phyloP scores from a whole-genome alignment of 208 protist species.

The Trypanosoma caninum region DNA sequence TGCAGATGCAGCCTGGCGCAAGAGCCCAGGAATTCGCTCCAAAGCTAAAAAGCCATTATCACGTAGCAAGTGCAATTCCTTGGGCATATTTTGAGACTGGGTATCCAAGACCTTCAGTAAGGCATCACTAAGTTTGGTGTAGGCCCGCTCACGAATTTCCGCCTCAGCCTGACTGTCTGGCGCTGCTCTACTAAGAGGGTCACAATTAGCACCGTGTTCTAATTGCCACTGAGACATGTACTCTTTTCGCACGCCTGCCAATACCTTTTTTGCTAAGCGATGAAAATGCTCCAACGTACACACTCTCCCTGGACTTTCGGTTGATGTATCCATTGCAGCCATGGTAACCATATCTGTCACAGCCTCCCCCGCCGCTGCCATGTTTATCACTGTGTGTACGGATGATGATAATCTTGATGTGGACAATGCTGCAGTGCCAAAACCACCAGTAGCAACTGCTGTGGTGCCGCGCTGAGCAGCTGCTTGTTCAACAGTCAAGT shows the following conservation, averaged over 20 bases:
- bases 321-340: conserved; percentile 6
- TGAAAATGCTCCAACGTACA: conserved; percentile 83
- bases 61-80: conserved; percentile 45
- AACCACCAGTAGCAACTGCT: too few species aligned
- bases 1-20: conserved; percentile 47
- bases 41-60: conserved; percentile 70
- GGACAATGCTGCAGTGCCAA: too few species aligned
- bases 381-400: neutral
- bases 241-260: conserved; percentile 65
- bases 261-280: conserved; percentile 59
- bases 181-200: neutral
- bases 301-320: conserved; percentile 40
- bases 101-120: conserved; percentile 58
- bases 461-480: conserved; percentile 26
- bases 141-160: conserved; percentile 59
- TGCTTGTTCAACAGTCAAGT: conserved; percentile 52
- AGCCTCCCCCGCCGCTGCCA: neutral
- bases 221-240: conserved; percentile 19
- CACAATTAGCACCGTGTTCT: conserved; percentile 1
- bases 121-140: conserved; percentile 61
- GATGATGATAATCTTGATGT: too few species aligned
- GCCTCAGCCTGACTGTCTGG: conserved; percentile 53
- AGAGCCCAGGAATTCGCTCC: conserved; percentile 56
- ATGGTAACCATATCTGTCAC: neutral
- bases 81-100: conserved; percentile 37